Conservation (phyloP, 2,329 filamentous ascomycete genomes). For the Coniosporium tulheliwenetii region DNA sequence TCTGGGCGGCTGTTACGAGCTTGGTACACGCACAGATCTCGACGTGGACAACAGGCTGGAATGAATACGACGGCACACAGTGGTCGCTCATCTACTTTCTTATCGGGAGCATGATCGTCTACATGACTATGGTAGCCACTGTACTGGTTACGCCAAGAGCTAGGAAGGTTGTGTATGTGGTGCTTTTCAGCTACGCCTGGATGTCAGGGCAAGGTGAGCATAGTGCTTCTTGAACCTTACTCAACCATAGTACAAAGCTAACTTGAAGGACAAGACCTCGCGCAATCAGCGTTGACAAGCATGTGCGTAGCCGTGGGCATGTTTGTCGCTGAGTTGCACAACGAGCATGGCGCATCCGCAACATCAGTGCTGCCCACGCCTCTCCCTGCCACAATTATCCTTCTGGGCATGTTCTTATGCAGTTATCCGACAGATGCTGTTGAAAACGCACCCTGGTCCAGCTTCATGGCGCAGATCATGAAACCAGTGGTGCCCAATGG, state of each 20-base stretch:
- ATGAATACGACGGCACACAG: constrained; percentile 26
- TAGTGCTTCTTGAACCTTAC: constrained; percentile 1
- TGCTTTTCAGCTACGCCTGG: constrained; percentile 25
- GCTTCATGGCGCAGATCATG: constrained; percentile 26
- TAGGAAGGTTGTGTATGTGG: constrained; percentile 17
- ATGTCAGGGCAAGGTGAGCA: constrained; percentile 15
- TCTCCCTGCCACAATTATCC: constrained; percentile 33
- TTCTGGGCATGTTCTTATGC: constrained; percentile 39
- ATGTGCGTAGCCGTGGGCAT: constrained; percentile 48
- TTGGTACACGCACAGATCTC: constrained; percentile 15
- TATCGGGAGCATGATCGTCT: constrained; percentile 25
- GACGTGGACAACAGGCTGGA: constrained; percentile 23
- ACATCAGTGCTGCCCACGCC: constrained; percentile 31
- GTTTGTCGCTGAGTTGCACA: constrained; percentile 44
- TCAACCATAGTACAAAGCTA: constrained; percentile 1
- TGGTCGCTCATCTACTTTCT: constrained; percentile 27
- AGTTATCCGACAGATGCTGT: constrained; percentile 43
- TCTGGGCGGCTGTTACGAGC: constrained; percentile 16
- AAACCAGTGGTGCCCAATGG: constrained; percentile 29
- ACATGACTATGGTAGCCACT: constrained; percentile 25
- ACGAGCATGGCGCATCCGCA: constrained; percentile 32
- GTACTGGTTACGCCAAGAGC: constrained; percentile 20
- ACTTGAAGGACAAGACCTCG: constrained; percentile 5
- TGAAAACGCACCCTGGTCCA: constrained; percentile 39
- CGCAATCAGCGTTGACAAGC: constrained; percentile 20